Evolutionary conservation across 1,284 basidiomycete species (phyloP).

Genomic region (Inonotus obliquus): DNA sequence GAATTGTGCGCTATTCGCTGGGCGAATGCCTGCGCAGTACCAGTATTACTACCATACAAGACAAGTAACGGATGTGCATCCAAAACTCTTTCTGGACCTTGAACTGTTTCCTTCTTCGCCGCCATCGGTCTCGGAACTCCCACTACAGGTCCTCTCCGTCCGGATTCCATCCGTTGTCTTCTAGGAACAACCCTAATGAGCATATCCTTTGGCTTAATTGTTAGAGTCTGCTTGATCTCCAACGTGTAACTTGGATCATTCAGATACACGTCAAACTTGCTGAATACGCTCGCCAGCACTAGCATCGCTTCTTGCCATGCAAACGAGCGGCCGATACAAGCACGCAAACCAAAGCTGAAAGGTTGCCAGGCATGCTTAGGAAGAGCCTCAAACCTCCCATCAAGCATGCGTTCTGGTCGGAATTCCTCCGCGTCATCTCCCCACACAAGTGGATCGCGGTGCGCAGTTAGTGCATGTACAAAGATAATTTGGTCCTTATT

Average conservation of each 20-base stretch:
- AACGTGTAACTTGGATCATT: conserved; percentile 41
- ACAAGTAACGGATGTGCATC: conserved; percentile 32
- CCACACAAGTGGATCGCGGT: conserved; percentile 43
- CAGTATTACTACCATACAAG: conserved; percentile 47
- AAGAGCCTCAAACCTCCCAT: conserved; percentile 40
- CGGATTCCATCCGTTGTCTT: no score
- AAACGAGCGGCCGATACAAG: conserved; percentile 41
- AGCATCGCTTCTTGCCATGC: conserved; percentile 46
- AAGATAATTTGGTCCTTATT: conserved; percentile 31
- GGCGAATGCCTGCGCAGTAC: conserved; percentile 47
- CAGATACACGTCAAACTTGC: conserved; percentile 41
- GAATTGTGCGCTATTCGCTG: conserved; percentile 42
- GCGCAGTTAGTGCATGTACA: conserved; percentile 32
- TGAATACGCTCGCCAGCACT: conserved; percentile 37
- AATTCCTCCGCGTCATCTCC: conserved; percentile 44
- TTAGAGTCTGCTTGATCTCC: conserved; percentile 42
- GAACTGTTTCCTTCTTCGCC: no score
- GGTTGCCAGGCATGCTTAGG: conserved; percentile 46
- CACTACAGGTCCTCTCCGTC: not conserved
- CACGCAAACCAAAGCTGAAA: conserved; percentile 40
- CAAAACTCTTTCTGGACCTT: no score
- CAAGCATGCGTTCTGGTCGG: conserved; percentile 45
- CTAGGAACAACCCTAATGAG: conserved; percentile 38
- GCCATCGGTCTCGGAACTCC: conserved; percentile 7
- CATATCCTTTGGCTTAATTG: conserved; percentile 44